A percentile compares a stretch with the other conserved stretches of the same genome.
Evolutionary conservation across 2,329 filamentous ascomycete genomes (phyloP).

Genomic region (Ophiostoma australiae): DNA sequence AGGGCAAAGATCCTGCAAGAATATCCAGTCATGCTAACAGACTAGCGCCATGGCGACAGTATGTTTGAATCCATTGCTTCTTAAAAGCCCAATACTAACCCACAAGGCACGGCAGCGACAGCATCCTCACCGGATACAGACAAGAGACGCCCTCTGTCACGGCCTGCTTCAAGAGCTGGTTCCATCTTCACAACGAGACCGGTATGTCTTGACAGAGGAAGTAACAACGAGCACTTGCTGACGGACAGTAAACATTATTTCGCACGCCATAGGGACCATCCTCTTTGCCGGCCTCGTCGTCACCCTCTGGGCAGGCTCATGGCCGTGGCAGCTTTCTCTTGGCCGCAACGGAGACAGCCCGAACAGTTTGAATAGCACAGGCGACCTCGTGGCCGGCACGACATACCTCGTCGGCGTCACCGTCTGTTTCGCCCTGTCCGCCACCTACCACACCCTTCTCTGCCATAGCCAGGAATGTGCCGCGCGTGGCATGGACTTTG

Average conservation of each 20-base stretch:
- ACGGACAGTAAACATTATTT: background rate
- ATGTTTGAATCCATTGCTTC: background rate
- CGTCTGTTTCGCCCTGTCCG: constrained; percentile 44
- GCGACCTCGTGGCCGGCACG: constrained; percentile 22
- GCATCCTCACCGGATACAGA: constrained; percentile 10
- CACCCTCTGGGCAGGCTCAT: background rate
- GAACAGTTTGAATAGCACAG: background rate
- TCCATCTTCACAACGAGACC: background rate
- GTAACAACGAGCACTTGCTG: background rate
- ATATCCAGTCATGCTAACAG: background rate
- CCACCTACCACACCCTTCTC: constrained; percentile 51
- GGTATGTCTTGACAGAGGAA: background rate
- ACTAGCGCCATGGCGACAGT: background rate
- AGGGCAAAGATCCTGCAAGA: background rate
- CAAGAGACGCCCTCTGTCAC: background rate
- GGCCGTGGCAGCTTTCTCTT: background rate
- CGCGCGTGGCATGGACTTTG: constrained; percentile 52
- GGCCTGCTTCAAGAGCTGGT: background rate
- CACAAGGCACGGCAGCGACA: constrained; percentile 4
- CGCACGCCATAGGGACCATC: background rate
- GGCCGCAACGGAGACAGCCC: too few relatives aligned
- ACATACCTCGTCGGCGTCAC: constrained; percentile 43
- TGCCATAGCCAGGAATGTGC: constrained; percentile 49
- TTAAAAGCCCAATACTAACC: background rate
- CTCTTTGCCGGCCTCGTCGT: background rate